phyloP scores from a whole-genome alignment of 2,329 filamentous ascomycete genomes.

The Penicillium griseofulvum region DNA sequence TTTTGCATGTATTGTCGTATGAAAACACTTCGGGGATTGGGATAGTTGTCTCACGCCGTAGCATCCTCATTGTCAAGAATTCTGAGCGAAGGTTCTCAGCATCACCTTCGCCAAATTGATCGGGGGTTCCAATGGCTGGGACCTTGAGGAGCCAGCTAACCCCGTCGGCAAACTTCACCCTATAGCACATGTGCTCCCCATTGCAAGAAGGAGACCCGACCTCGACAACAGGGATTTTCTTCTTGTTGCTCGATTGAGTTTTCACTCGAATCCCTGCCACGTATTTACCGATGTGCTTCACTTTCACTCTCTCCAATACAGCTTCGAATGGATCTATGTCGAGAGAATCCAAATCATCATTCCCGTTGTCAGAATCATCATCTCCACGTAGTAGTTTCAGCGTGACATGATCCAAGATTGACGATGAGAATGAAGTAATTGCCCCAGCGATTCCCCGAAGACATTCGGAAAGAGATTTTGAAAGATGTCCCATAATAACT shows the following conservation, averaged over 20 bases:
- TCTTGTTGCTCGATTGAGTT: background rate
- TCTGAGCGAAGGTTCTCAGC: slow-evolving; percentile 19
- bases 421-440: background rate
- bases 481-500: background rate
- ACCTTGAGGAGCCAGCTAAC: slow-evolving; percentile 7
- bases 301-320: background rate
- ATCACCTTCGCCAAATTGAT: slow-evolving; percentile 2
- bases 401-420: background rate
- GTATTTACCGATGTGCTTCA: background rate
- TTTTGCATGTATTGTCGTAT: slow-evolving; percentile 25
- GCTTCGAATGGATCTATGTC: background rate
- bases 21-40: slow-evolving; percentile 31
- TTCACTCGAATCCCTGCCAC: background rate
- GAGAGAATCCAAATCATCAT: background rate
- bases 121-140: background rate
- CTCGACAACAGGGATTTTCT: background rate
- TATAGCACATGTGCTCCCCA: background rate
- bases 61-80: slow-evolving; percentile 29
- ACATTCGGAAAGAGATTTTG: background rate
- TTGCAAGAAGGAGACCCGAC: background rate
- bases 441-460: background rate
- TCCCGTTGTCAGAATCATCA: background rate
- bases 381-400: background rate
- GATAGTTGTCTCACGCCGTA: slow-evolving; percentile 30
- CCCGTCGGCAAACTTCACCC: background rate